Percentiles rank a stretch among this genome's conserved stretches.
Evolutionary conservation across 179 eudicot genomes (phyloP).

Genomic region (Silene noctiflora): DNA sequence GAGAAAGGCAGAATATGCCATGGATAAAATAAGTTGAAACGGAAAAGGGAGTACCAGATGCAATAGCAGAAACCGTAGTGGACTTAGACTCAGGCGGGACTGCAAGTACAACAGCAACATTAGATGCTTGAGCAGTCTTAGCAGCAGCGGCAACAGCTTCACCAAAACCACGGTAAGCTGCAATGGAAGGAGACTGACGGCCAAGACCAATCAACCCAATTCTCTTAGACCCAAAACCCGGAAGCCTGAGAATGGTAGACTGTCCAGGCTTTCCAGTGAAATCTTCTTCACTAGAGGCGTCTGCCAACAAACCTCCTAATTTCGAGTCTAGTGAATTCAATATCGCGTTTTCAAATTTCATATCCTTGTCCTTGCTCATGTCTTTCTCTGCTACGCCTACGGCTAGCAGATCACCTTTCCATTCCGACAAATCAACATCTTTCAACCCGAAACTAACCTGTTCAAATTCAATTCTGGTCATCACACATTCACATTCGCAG

Average conservation of each 20-base stretch:
- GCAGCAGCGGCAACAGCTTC: conserved; percentile 75
- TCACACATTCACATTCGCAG: too few relatives aligned
- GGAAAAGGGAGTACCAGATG: conserved; percentile 47
- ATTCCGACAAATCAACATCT: conserved; percentile 71
- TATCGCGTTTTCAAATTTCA: conserved; percentile 58
- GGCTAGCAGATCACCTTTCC: conserved; percentile 93
- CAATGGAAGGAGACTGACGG: conserved; percentile 33
- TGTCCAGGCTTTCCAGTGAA: conserved; percentile 84
- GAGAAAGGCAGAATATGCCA: neutral
- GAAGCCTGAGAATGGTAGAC: conserved; percentile 66
- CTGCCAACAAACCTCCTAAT: conserved; percentile 62
- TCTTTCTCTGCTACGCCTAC: conserved; percentile 92
- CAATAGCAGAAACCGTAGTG: conserved; percentile 62
- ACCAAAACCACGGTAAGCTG: conserved; percentile 60
- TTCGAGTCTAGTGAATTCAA: conserved; percentile 59
- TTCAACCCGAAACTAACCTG: conserved; percentile 38
- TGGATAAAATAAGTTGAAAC: neutral
- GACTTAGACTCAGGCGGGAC: conserved; percentile 59
- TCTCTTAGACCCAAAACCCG: conserved; percentile 76
- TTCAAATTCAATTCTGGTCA: too few relatives aligned
- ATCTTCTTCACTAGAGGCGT: conserved; percentile 79
- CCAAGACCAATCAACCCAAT: conserved; percentile 83
- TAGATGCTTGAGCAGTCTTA: conserved; percentile 67
- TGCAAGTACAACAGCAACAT: conserved; percentile 64
- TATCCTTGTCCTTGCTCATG: conserved; percentile 60